Evolutionary conservation across 495 filamentous ascomycete genomes (phyloP), one percentile per base, ranked within the genome.

Genomic region (Melanomma pulvis-pyrius): DNA sequence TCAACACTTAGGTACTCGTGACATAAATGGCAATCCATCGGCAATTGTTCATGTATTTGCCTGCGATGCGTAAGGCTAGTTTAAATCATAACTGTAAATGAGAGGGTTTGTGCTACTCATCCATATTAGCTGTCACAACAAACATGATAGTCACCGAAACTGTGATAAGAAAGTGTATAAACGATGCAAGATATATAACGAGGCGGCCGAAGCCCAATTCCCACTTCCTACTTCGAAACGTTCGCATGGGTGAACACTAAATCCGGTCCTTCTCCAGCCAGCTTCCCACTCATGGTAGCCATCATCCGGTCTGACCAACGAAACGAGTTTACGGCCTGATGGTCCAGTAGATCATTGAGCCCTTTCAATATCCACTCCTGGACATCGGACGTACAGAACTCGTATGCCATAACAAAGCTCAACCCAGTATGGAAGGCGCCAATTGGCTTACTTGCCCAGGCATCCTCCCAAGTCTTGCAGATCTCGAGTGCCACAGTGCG

Each of bases 401-500:
- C 66, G 26, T 64, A 69, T 4, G 59, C 60, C 54, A 69, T 44
- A 22, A 69, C 54, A 29, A 64, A 63, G 53, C 60, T 63, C 44
- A 69, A 26, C 9, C 60, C 60, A 1, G 60, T 64, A 34, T 69
- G 66, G 34, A 63, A 69, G 7, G 66, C 66, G 8, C 66, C 66
- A 48, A 69, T 63, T 19, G 66, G 66, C 48, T 60, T 58, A 26
- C 66, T 59, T 53, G 53, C 53, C 66, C 66, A 69, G 1, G 66
- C 66, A 55, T 69, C 59, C 34, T 69, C 60, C 66, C 66, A 69
- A 1, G 54, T 63, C 54, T 69, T 69, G 60, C 66, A 69, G 19
- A 69, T 69, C 15, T 69, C 34, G 29, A 49, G 5, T 13, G 59
- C 54, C 0, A 69, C 51, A 30, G 30, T 51, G 0, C 66, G 59